phyloP scores from a whole-genome alignment of 306 rosid genomes.

The Begonia masoniana region DNA sequence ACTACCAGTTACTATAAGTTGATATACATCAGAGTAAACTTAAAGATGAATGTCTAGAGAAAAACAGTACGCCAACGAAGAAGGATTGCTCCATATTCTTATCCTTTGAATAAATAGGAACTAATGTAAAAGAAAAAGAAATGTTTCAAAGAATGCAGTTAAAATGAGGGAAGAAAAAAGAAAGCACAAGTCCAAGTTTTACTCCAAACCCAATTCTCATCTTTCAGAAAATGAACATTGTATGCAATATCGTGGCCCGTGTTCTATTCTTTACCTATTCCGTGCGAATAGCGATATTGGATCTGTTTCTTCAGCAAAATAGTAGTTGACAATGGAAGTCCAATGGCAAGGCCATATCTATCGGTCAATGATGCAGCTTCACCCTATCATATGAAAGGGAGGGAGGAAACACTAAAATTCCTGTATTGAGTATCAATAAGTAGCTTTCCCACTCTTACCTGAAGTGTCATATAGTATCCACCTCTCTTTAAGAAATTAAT shows the following conservation, averaged over 20 bases:
- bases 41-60: too few species aligned
- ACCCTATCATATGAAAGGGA: conserved; percentile 35
- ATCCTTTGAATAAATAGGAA: too few species aligned
- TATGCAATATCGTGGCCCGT: not conserved
- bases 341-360: conserved; percentile 52
- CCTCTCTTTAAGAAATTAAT: conserved; percentile 65
- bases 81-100: too few species aligned
- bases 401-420: not conserved
- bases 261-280: conserved; percentile 52
- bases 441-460: conserved; percentile 39
- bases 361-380: conserved; percentile 81
- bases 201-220: too few species aligned
- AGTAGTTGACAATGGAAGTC: conserved; percentile 64
- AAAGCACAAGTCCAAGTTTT: too few species aligned
- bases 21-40: too few species aligned
- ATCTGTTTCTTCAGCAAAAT: conserved; percentile 44
- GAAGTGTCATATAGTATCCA: conserved; percentile 99
- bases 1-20: too few species aligned
- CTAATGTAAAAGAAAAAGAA: too few species aligned
- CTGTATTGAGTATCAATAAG: conserved; percentile 1
- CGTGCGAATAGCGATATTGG: conserved; percentile 43
- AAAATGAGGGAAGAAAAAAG: too few species aligned
- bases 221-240: too few species aligned
- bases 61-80: too few species aligned
- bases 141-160: too few species aligned